Base-by-base conservation (phyloP, 768 basidiomycete genomes). In the Lentinula detonsa region DNA sequence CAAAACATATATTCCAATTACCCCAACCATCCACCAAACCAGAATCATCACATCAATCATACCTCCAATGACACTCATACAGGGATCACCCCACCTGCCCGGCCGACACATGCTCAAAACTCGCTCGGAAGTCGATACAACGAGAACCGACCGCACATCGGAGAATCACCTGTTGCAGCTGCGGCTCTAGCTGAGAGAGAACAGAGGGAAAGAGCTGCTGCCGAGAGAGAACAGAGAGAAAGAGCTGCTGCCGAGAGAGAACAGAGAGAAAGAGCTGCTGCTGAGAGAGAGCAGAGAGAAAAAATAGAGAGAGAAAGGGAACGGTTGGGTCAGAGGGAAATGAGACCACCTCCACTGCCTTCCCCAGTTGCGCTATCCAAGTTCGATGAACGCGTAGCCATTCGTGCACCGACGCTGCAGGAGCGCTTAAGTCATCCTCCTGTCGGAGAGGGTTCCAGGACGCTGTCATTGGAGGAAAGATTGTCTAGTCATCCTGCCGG, bases 91-190 rank as follows among this genome's bases (percentile, higher is more conserved):
- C 39, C 40, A 40, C 40, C 37, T 31, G 31, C 23, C 16, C 55
- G 55, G 28, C 55, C 23, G 9, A 21, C 3, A 5, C 39, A 37
- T 6, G 23, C 40, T 7, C 55, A 56, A 5, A 16, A 13, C 37
- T 16, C 18, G 11, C n/a, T 23, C 21, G 53, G 15, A 28, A 39
- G 53, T 13, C 53, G 55, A 11, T 56, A 56, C 40, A 56, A 56
- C 31, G 55, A 56, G 23, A 50, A 59, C 23, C 57, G 57, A 10
- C 57, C 23, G 48, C 31, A 33, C 7, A 59, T 59, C 34, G 57
- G 57, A 6, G 57, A 59, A 23, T 59, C 57, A 5, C 57, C 45
- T 48, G 57, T 59, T 6, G 57, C 57, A 15, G 57, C 57, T 23
- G 45, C 48, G n/a, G 57, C 57, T 34, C 33, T 42, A 16, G 57